Evolutionary conservation across 2,329 filamentous ascomycete species (phyloP).

Genomic region (Fusarium penzigii): DNA sequence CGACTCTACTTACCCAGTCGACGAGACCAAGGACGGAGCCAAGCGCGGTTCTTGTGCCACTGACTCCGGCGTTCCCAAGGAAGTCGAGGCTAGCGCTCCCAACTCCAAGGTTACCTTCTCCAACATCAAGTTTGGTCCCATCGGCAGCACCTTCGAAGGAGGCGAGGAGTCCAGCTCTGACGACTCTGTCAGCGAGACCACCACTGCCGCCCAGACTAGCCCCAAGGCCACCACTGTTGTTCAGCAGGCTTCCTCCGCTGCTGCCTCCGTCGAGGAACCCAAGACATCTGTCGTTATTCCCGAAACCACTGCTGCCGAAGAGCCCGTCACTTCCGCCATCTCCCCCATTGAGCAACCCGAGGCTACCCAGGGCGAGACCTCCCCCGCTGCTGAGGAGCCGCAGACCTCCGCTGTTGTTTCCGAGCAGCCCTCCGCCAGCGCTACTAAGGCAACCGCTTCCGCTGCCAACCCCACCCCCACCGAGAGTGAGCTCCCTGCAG

Average conservation of each 20-base stretch:
- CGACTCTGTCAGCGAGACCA: not conserved
- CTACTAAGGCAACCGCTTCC: too few species aligned
- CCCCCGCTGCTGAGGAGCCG: not conserved
- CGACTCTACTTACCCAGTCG: slow-evolving; percentile 62
- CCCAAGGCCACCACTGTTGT: slow-evolving; percentile 4
- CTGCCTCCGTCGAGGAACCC: slow-evolving; percentile 5
- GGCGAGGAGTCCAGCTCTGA: slow-evolving; percentile 1
- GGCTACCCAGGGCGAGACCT: slow-evolving; percentile 2
- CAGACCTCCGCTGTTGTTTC: too few species aligned
- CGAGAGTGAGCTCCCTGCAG: too few species aligned
- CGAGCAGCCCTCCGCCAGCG: too few species aligned
- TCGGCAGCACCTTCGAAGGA: slow-evolving; percentile 51
- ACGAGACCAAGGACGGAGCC: slow-evolving; percentile 46
- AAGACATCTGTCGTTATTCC: not conserved
- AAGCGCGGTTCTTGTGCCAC: slow-evolving; percentile 55
- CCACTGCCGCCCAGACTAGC: slow-evolving; percentile 1
- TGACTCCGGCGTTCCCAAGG: slow-evolving; percentile 51
- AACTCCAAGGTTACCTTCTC: slow-evolving; percentile 54
- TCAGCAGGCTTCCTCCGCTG: slow-evolving; percentile 1
- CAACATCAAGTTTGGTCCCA: slow-evolving; percentile 57
- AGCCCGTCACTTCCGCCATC: not conserved
- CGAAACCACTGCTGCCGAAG: not conserved
- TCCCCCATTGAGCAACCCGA: slow-evolving; percentile 1
- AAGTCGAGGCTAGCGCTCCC: slow-evolving; percentile 47
- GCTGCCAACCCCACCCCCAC: too few species aligned